These are phyloP conservation scores for Arthonia radiata DNA, from an alignment of 495 filamentous ascomycete genomes.

Conservation along the genomic window DNA sequence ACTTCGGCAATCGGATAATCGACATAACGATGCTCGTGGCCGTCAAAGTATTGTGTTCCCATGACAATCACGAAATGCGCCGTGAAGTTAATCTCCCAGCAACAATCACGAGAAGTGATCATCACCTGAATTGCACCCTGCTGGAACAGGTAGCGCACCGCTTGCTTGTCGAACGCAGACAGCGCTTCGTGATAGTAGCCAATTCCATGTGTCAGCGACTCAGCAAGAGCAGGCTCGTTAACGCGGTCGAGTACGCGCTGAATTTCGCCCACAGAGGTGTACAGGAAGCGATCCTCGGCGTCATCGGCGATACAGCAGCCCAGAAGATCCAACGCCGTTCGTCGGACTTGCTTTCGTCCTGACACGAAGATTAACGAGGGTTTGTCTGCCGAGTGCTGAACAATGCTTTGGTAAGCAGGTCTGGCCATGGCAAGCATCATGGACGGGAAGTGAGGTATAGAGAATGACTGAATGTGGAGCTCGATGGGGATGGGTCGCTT, in stretches of 20 bases:
- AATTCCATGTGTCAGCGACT: conserved; percentile 84
- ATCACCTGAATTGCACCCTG: conserved; percentile 85
- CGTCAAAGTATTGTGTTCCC: conserved; percentile 98
- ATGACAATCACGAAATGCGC: conserved; percentile 87
- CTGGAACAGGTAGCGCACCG: conserved; percentile 73
- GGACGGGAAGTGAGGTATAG: conserved; percentile 89
- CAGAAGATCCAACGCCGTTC: conserved; percentile 73
- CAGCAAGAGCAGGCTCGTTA: conserved; percentile 64
- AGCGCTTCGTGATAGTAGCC: conserved; percentile 95
- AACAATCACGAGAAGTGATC: conserved; percentile 79
- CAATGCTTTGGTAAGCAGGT: conserved; percentile 64
- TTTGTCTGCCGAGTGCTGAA: conserved; percentile 66
- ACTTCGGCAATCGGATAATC: conserved; percentile 91
- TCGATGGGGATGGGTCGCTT: conserved; percentile 71
- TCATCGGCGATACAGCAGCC: conserved; percentile 66
- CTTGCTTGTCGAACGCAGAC: conserved; percentile 66
- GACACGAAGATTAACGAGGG: conserved; percentile 81
- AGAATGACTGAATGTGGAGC: conserved; percentile 85
- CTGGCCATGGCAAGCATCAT: conserved; percentile 97
- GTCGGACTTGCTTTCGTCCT: conserved; percentile 70
- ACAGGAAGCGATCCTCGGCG: conserved; percentile 79
- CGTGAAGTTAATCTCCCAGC: conserved; percentile 78
- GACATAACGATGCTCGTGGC: conserved; percentile 87
- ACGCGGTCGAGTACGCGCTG: conserved; percentile 56
- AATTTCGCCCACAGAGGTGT: conserved; percentile 57